Evolutionary conservation across 2,329 filamentous ascomycete species (phyloP).

Genomic region (Aspergillus sojae): DNA sequence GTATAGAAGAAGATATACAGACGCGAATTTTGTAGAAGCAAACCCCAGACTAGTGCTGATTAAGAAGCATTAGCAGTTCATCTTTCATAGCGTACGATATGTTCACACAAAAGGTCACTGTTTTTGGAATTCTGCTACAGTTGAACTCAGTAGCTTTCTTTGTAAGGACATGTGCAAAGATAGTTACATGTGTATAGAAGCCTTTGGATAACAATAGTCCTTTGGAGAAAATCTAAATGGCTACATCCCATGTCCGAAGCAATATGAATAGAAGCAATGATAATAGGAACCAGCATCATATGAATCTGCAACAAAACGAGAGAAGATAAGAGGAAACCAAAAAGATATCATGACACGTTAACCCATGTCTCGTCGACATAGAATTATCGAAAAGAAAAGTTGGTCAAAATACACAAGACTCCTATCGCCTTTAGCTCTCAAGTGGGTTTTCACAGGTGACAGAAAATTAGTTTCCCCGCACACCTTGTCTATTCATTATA

Average conservation of each 20-base stretch:
- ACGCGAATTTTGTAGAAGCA: not conserved
- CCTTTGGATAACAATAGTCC: not conserved
- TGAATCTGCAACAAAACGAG: not conserved
- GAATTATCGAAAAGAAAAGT: not conserved
- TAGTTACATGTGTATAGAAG: not conserved
- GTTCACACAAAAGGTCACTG: no score
- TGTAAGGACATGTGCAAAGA: not conserved
- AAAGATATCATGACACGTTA: constrained; percentile 21
- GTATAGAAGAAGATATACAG: not conserved
- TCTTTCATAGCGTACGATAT: not conserved
- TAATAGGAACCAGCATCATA: not conserved
- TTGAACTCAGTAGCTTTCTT: not conserved
- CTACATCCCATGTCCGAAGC: constrained; percentile 13
- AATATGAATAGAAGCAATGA: constrained; percentile 11
- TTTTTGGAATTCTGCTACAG: no score
- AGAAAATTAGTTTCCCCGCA: not conserved
- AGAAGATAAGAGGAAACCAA: not conserved
- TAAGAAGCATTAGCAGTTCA: not conserved
- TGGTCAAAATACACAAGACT: not conserved
- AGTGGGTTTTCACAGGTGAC: constrained; percentile 4
- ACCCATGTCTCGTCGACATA: constrained; percentile 4
- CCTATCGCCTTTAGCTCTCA: constrained; percentile 6
- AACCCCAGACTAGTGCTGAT: not conserved
- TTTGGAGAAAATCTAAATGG: not conserved
- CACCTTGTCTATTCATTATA: constrained; percentile 4